Evolutionary conservation across 345 rosid genomes (phyloP).

Genomic region (Sisymbrium altissimum): DNA sequence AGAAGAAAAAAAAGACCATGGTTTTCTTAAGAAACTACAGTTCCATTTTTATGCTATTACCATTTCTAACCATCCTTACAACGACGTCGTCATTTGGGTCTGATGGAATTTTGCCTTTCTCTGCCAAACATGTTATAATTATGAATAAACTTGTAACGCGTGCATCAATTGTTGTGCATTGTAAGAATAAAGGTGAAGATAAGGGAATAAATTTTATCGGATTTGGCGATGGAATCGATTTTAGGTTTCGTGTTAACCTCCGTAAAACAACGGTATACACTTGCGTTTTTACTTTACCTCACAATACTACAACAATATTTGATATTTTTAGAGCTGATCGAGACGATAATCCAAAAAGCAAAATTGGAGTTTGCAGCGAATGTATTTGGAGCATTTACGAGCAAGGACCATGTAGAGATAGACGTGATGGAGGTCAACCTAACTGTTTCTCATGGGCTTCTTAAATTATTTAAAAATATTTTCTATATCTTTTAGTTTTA

Average conservation of each 20-base stretch:
- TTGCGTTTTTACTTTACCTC: too few species aligned
- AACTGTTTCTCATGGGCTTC: background rate
- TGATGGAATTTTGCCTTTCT: background rate
- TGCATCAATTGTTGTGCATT: background rate
- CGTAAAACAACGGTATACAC: background rate
- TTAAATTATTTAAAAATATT: background rate
- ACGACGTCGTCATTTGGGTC: background rate
- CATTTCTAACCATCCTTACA: background rate
- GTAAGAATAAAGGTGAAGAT: background rate
- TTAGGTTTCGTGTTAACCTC: constrained; percentile 12
- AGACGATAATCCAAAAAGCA: too few species aligned
- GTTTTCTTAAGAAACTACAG: background rate
- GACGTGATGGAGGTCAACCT: too few species aligned
- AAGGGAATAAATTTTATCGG: background rate
- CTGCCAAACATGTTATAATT: background rate
- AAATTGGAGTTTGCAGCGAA: too few species aligned
- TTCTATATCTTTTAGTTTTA: background rate
- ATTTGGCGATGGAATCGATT: background rate
- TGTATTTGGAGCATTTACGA: too few species aligned
- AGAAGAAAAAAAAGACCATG: background rate
- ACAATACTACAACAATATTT: too few species aligned
- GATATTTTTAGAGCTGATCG: too few species aligned
- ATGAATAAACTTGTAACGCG: background rate
- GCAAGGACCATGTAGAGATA: too few species aligned
- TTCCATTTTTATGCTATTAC: background rate